Percentiles rank a stretch among this genome's conserved stretches.
Conservation (phyloP, 2,329 filamentous ascomycete genomes). For the Exophiala spinifera region DNA sequence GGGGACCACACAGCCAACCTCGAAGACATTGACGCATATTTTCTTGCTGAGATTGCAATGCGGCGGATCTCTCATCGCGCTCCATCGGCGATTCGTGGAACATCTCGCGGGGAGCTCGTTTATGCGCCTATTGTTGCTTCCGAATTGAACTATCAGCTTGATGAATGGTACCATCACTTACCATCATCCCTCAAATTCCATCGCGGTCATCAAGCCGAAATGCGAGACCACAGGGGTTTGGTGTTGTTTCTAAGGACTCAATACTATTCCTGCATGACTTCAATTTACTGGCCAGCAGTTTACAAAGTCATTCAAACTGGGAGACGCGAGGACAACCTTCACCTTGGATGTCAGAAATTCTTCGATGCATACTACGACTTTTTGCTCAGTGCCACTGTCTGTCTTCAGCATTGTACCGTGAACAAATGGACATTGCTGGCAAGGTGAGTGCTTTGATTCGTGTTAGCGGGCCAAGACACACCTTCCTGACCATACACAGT, state of each 20-base stretch:
- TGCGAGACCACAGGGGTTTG: neutral
- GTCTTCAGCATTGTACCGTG: conserved; percentile 18
- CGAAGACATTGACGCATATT: conserved; percentile 28
- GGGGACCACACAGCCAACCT: neutral
- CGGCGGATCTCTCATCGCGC: conserved; percentile 35
- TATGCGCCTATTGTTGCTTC: conserved; percentile 33
- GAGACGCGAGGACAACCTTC: conserved; percentile 3
- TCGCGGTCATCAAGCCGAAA: conserved; percentile 8
- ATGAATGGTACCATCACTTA: conserved; percentile 36
- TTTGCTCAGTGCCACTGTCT: conserved; percentile 17
- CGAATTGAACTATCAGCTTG: conserved; percentile 36
- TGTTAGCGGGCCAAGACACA: neutral
- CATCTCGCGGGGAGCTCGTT: conserved; percentile 21
- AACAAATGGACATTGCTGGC: conserved; percentile 15
- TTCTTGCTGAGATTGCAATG: conserved; percentile 37
- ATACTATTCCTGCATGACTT: conserved; percentile 32
- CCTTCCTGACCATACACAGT: neutral
- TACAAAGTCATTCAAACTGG: conserved; percentile 27
- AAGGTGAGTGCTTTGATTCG: neutral
- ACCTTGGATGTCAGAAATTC: conserved; percentile 22
- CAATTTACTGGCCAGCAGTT: conserved; percentile 35
- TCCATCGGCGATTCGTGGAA: conserved; percentile 24
- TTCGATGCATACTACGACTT: conserved; percentile 25
- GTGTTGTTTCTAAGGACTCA: conserved; percentile 29
- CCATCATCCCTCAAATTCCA: conserved; percentile 33